phyloP scores from a whole-genome alignment of 164 flowering plant species.

The Vitis vinifera region DNA sequence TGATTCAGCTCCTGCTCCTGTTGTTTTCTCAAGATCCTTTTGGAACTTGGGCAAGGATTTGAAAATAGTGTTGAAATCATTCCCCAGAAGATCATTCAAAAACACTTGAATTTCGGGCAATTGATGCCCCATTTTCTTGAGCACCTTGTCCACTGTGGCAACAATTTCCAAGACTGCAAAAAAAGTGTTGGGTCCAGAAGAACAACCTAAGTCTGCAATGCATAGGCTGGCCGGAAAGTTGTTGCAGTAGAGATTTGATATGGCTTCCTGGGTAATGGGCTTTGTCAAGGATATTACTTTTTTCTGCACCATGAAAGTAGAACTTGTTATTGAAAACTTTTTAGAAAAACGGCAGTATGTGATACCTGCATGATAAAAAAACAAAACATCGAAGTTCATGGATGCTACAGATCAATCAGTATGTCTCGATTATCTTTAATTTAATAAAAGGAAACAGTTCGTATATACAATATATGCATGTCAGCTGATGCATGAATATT shows the following conservation, averaged over 20 bases:
- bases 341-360: background rate
- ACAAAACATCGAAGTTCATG: too few species aligned
- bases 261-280: conserved; percentile 40
- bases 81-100: conserved; percentile 68
- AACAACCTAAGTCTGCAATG: conserved; percentile 74
- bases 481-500: too few species aligned
- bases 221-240: conserved; percentile 20
- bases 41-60: conserved; percentile 31
- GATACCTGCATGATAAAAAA: background rate
- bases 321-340: too few species aligned
- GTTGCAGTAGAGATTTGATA: conserved; percentile 24
- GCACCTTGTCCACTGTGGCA: conserved; percentile 9
- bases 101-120: conserved; percentile 42
- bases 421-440: too few species aligned
- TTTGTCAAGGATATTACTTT: conserved; percentile 35
- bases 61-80: conserved; percentile 65
- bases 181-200: conserved; percentile 73
- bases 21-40: conserved; percentile 17
- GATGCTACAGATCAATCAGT: too few species aligned
- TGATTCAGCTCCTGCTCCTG: conserved; percentile 22
- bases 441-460: too few species aligned
- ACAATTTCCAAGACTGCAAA: conserved; percentile 34
- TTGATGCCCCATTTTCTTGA: conserved; percentile 8
- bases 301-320: conserved; percentile 26
- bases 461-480: too few species aligned